Conservation (phyloP, 805 yeast genomes). For the Saturnispora gosingensis region DNA sequence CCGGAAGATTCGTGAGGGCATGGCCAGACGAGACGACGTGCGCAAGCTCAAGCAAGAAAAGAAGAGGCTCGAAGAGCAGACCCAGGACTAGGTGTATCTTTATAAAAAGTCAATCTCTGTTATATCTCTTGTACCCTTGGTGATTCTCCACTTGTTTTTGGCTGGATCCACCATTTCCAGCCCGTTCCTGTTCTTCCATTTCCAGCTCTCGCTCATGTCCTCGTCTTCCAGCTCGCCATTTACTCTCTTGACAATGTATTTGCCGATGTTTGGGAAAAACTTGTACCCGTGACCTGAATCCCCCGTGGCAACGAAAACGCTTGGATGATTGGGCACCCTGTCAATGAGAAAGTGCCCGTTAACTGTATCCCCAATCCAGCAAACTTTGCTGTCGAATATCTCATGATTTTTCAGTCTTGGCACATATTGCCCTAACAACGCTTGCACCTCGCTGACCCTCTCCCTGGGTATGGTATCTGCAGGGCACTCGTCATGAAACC, state of each 20-base stretch:
- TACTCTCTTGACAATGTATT: slow-evolving; percentile 28
- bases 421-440: slow-evolving; percentile 23
- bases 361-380: slow-evolving; percentile 32
- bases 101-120: slow-evolving; percentile 12
- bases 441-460: slow-evolving; percentile 20
- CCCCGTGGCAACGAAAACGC: slow-evolving; percentile 34
- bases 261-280: slow-evolving; percentile 37
- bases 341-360: slow-evolving; percentile 33
- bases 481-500: slow-evolving; percentile 26
- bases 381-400: slow-evolving; percentile 26
- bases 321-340: slow-evolving; percentile 24
- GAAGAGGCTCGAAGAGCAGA: slow-evolving; percentile 1
- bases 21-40: slow-evolving; percentile 25
- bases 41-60: slow-evolving; percentile 14
- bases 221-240: slow-evolving; percentile 20
- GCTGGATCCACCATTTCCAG: slow-evolving; percentile 16
- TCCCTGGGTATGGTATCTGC: slow-evolving; percentile 30
- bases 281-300: slow-evolving; percentile 40
- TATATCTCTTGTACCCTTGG: slow-evolving; percentile 12
- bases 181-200: slow-evolving; percentile 21
- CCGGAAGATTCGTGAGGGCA: slow-evolving; percentile 45
- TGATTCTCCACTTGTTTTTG: slow-evolving; percentile 19
- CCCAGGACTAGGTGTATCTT: not conserved
- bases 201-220: slow-evolving; percentile 23
- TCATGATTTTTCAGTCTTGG: slow-evolving; percentile 30